A percentile compares a stretch with the other conserved stretches of the same genome.
These are phyloP conservation scores for Stephania japonica DNA, from an alignment of 164 flowering plant species.

Conservation along the genomic window DNA sequence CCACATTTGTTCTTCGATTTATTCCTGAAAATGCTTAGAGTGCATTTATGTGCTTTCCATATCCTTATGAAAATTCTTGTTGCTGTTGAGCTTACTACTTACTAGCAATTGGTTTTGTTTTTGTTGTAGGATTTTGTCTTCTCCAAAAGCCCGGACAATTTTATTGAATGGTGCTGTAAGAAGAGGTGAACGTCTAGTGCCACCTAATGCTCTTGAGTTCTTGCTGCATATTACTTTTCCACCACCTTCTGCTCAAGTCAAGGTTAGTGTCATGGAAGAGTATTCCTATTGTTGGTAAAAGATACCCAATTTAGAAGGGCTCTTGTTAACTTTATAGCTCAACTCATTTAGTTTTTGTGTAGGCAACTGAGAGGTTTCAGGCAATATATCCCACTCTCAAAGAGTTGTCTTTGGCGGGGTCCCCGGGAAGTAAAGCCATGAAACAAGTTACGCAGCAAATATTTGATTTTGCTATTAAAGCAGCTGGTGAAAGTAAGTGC, in stretches of 20 bases:
- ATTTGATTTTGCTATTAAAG: conserved; percentile 38
- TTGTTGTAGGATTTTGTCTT: conserved; percentile 53
- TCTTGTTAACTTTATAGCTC: background rate
- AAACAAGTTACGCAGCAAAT: conserved; percentile 74
- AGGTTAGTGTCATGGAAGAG: conserved; percentile 39
- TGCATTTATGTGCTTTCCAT: conserved; percentile 4
- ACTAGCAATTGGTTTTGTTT: background rate
- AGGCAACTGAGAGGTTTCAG: conserved; percentile 97
- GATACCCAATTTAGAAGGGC: background rate
- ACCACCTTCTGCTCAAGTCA: conserved; percentile 54
- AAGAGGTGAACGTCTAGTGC: conserved; percentile 85
- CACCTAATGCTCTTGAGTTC: conserved; percentile 64
- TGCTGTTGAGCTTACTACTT: background rate
- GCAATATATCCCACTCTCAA: conserved; percentile 71
- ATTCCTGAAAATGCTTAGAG: conserved; percentile 2
- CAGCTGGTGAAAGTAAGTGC: conserved; percentile 57
- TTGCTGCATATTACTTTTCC: conserved; percentile 69
- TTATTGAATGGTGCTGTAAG: conserved; percentile 74
- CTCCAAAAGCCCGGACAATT: conserved; percentile 71
- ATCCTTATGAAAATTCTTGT: background rate
- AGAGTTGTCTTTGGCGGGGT: conserved; percentile 81
- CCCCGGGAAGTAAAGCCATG: conserved; percentile 82
- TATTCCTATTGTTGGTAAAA: conserved; percentile 4
- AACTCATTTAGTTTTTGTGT: conserved; percentile 9
- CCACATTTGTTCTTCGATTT: background rate